A percentile compares a stretch with the other conserved stretches of the same genome.
phyloP scores from a whole-genome alignment of 495 filamentous ascomycete species.

The Glutinoglossum americanum region DNA sequence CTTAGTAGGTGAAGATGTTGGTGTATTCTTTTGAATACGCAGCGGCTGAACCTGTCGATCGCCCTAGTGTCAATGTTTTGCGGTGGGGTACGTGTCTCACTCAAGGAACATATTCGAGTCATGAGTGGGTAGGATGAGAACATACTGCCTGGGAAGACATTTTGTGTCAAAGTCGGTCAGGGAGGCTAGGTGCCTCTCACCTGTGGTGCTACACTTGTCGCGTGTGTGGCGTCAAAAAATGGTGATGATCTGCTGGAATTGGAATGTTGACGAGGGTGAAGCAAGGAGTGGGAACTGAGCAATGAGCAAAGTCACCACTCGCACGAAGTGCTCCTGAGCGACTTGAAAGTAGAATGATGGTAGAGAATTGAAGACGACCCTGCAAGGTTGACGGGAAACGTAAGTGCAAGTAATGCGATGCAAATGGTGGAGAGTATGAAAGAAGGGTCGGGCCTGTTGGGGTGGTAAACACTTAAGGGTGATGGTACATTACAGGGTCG shows the following conservation, averaged over 20 bases:
- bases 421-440: neutral
- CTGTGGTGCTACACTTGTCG: neutral
- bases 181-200: neutral
- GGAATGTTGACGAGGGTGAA: neutral
- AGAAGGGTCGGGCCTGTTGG: neutral
- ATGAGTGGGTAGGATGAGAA: neutral
- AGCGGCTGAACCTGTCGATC: neutral
- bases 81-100: neutral
- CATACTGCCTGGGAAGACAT: neutral
- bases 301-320: neutral
- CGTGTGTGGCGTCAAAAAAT: neutral
- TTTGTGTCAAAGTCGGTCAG: neutral
- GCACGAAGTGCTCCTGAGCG: neutral
- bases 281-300: neutral
- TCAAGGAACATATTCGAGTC: neutral
- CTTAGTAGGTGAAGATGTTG: constrained; percentile 10
- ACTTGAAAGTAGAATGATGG: neutral
- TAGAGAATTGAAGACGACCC: neutral
- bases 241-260: neutral
- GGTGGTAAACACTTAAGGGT: neutral
- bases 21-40: constrained; percentile 6
- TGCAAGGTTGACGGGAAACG: neutral
- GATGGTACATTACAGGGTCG: neutral
- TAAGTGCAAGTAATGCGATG: neutral
- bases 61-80: neutral